These are phyloP conservation scores for Apiospora malaysiana DNA, from an alignment of 2,329 filamentous ascomycete species.

Conservation along the genomic window DNA sequence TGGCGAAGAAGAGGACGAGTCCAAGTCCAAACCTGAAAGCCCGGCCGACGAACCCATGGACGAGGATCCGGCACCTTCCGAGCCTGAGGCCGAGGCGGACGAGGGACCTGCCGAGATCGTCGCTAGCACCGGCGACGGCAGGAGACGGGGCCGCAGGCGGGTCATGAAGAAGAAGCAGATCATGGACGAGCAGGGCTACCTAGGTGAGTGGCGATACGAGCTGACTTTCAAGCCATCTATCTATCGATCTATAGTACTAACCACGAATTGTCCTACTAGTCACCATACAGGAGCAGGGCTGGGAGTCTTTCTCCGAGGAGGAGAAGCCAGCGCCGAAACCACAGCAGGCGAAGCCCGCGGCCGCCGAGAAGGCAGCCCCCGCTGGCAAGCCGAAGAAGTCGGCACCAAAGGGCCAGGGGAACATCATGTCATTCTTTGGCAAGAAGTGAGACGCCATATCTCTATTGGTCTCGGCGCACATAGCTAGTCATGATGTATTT, in stretches of 20 bases:
- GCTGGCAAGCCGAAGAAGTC: slow-evolving; percentile 31
- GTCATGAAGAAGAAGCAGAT: slow-evolving; percentile 42
- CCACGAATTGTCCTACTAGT: slow-evolving; percentile 27
- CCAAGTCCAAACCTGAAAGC: slow-evolving; percentile 30
- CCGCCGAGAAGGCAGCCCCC: slow-evolving; percentile 24
- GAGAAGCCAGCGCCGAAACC: slow-evolving; percentile 33
- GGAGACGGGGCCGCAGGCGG: slow-evolving; percentile 39
- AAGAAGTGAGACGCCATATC: slow-evolving; percentile 36
- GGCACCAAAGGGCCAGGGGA: slow-evolving; percentile 33
- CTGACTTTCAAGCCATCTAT: neutral
- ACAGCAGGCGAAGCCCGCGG: slow-evolving; percentile 31
- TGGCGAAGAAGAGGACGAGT: slow-evolving; percentile 37
- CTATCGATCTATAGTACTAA: neutral
- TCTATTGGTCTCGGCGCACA: too few species aligned
- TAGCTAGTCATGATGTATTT: neutral
- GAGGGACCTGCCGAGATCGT: slow-evolving; percentile 31
- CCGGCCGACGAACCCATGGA: slow-evolving; percentile 37
- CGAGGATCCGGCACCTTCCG: slow-evolving; percentile 28
- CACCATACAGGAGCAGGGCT: slow-evolving; percentile 41
- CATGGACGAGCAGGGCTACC: slow-evolving; percentile 42
- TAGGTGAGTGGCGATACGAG: slow-evolving; percentile 25
- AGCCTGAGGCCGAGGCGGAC: slow-evolving; percentile 20
- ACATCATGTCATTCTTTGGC: slow-evolving; percentile 44
- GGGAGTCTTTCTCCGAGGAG: slow-evolving; percentile 44
- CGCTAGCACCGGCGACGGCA: slow-evolving; percentile 35